Evolutionary conservation across 805 yeast species (phyloP).

Genomic region (Debaryomyces maramus): DNA sequence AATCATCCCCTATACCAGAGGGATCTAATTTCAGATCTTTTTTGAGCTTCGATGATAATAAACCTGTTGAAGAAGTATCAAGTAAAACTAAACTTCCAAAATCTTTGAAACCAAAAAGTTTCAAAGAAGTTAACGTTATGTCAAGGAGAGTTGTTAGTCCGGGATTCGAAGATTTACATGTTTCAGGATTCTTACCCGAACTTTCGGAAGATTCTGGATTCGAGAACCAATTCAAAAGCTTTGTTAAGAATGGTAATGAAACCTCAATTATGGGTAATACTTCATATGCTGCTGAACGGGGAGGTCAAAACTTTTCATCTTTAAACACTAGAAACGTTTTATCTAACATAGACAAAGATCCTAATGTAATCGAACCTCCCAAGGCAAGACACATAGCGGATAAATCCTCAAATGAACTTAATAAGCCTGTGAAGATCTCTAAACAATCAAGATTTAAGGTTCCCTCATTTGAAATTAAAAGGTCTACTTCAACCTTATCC

Average conservation of each 20-base stretch:
- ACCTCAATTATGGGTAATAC: constrained; percentile 9
- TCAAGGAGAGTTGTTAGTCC: constrained; percentile 46
- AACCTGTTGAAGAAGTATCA: constrained; percentile 9
- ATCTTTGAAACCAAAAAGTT: constrained; percentile 27
- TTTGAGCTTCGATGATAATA: neutral
- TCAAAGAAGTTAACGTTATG: constrained; percentile 43
- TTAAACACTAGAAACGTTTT: constrained; percentile 32
- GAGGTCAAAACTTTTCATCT: constrained; percentile 23
- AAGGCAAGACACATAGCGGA: constrained; percentile 5
- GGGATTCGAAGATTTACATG: constrained; percentile 40
- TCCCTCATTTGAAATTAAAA: constrained; percentile 43
- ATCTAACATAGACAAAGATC: constrained; percentile 19
- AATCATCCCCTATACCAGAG: neutral
- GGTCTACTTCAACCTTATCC: constrained; percentile 33
- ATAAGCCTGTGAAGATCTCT: neutral
- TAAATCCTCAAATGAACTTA: neutral
- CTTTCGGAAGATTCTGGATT: constrained; percentile 50
- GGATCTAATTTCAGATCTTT: neutral
- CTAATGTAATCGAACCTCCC: constrained; percentile 17
- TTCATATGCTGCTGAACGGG: constrained; percentile 8
- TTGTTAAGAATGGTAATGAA: constrained; percentile 20
- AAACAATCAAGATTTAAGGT: constrained; percentile 32
- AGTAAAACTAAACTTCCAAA: constrained; percentile 26
- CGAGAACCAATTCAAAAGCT: constrained; percentile 42
- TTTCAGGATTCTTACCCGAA: constrained; percentile 47